Percentiles rank a stretch among this genome's conserved stretches.
Evolutionary conservation across 208 protist species (phyloP).

Genomic region (Leishmania turanica): DNA sequence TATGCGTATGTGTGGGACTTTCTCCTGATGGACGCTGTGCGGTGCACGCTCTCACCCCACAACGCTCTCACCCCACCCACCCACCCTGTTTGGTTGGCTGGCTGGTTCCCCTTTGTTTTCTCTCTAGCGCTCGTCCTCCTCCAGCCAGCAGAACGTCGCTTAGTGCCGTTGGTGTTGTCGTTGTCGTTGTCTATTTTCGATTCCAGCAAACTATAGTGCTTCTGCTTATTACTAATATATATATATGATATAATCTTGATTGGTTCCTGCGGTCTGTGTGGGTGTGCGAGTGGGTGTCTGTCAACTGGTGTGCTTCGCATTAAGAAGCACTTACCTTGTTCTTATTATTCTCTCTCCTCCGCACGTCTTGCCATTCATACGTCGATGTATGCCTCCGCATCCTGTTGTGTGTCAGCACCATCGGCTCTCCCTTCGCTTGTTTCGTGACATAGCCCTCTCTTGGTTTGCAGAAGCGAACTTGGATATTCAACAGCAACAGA

Average conservation of each 20-base stretch:
- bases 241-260: too few relatives aligned
- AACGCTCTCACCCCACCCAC: too few relatives aligned
- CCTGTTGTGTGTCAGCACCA: neutral
- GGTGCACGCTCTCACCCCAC: too few relatives aligned
- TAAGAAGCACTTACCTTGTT: neutral
- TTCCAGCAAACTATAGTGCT: too few relatives aligned
- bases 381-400: neutral
- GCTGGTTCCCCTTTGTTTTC: too few relatives aligned
- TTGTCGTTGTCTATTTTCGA: too few relatives aligned
- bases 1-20: neutral
- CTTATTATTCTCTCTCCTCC: neutral
- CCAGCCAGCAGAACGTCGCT: too few relatives aligned
- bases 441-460: neutral
- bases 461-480: neutral
- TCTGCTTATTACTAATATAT: too few relatives aligned
- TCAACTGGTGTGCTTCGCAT: neutral
- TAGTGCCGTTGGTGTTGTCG: too few relatives aligned
- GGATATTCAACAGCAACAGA: neutral
- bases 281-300: neutral
- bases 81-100: neutral
- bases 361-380: neutral
- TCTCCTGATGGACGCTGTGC: too few relatives aligned
- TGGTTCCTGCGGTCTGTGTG: neutral
- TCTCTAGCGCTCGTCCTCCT: too few relatives aligned
- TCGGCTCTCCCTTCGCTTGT: neutral